A percentile compares a stretch with the other conserved stretches of the same genome.
These are phyloP conservation scores for Globisporangium heterothallicum DNA, from an alignment of 352 stramenopile genomes.

Conservation along the genomic window DNA sequence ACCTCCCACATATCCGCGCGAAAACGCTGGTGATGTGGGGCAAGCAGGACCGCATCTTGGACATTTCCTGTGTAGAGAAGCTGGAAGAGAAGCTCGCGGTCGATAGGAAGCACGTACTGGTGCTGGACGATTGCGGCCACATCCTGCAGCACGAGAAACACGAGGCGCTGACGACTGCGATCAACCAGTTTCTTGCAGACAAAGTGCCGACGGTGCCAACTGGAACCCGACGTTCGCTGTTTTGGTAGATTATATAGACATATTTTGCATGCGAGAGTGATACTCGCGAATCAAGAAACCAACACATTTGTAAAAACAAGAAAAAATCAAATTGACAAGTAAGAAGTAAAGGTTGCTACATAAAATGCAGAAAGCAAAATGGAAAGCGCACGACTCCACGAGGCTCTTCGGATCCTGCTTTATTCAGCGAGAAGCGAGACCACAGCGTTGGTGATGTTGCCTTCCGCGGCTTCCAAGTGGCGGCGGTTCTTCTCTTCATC, in stretches of 20 bases:
- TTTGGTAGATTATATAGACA: not conserved
- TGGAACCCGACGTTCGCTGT: not conserved
- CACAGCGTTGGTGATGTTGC: conserved; percentile 43
- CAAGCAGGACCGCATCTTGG: conserved; percentile 60
- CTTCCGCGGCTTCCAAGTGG: conserved; percentile 34
- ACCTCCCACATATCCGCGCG: conserved; percentile 45
- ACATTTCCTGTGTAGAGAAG: conserved; percentile 61
- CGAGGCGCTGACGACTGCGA: conserved; percentile 43
- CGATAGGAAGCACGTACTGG: conserved; percentile 30
- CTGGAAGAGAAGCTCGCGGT: conserved; percentile 42
- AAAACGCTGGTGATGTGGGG: conserved; percentile 70
- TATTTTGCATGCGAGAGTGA: too few relatives aligned
- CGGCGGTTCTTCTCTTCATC: conserved; percentile 41
- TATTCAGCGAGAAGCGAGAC: conserved; percentile 49
- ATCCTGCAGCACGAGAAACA: conserved; percentile 65
- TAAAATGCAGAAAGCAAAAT: not conserved
- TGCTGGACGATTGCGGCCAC: conserved; percentile 64
- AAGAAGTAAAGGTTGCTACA: conserved; percentile 1
- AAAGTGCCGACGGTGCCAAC: conserved; percentile 3
- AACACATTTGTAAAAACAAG: not conserved
- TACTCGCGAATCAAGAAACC: not conserved
- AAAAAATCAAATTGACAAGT: not conserved
- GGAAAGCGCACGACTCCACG: not conserved
- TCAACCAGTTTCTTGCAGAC: conserved; percentile 52
- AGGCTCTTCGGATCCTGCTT: not conserved